Conservation (phyloP, 495 filamentous ascomycete species). For the Collariella sp. region DNA sequence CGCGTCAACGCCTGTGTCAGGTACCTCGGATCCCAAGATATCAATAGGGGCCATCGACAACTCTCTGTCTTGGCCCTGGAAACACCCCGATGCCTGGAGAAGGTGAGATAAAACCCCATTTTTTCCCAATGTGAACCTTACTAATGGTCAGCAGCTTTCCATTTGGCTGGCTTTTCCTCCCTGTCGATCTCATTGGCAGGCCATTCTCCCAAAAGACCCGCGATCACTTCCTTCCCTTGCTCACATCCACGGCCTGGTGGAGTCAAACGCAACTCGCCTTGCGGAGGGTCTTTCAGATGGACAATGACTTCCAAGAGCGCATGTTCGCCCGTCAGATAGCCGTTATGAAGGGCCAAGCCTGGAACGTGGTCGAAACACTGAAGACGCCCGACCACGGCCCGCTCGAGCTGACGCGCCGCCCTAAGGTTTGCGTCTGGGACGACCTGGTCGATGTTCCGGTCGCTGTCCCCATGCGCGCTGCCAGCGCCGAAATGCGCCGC, state of each 20-base stretch:
- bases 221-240: slow-evolving; percentile 84
- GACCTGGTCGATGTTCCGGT: slow-evolving; percentile 93
- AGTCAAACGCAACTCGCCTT: slow-evolving; percentile 83
- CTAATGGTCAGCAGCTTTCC: slow-evolving; percentile 58
- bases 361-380: slow-evolving; percentile 96
- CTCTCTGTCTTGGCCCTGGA: slow-evolving; percentile 97
- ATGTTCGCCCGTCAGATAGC: slow-evolving; percentile 97
- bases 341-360: slow-evolving; percentile 98
- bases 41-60: slow-evolving; percentile 94
- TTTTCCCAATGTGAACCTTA: not conserved
- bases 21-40: slow-evolving; percentile 52
- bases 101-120: slow-evolving; percentile 26
- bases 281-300: slow-evolving; percentile 75
- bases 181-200: slow-evolving; percentile 90
- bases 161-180: slow-evolving; percentile 96
- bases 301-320: slow-evolving; percentile 92
- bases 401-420: slow-evolving; percentile 80
- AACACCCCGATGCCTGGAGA: slow-evolving; percentile 86
- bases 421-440: slow-evolving; percentile 94
- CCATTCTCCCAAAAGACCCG: slow-evolving; percentile 90
- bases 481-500: slow-evolving; percentile 68
- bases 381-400: slow-evolving; percentile 89
- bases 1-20: slow-evolving; percentile 53
- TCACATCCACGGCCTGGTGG: slow-evolving; percentile 96
- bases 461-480: slow-evolving; percentile 76